Evolutionary conservation across 2,329 filamentous ascomycete species (phyloP), one percentile per base, ranked within the genome.

Genomic region (Pseudopithomyces chartarum): DNA sequence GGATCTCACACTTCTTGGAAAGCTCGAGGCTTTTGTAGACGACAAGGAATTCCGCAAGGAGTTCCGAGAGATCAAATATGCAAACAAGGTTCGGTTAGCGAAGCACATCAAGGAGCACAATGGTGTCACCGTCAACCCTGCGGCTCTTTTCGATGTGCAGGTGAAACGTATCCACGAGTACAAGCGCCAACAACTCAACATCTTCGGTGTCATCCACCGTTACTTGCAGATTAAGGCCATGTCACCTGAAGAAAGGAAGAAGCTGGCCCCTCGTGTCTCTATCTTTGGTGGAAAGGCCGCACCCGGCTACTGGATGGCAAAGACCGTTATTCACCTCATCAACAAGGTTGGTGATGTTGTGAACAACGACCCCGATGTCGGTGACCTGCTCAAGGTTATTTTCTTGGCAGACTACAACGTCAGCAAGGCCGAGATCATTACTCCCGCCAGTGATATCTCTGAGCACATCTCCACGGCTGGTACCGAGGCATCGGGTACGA

Each of bases 121-220:
- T 1, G 90, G 89, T 29, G 85, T 97, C 55, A 87, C 84, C 3
- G 92, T 99, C 74, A 95, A 97, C 75, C 94, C 95, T 0, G 81
- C 89, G 10, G 86, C 94, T 0, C 84, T 99, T 17, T 99, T 99
- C 67, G 95, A 99, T 73, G 90, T 99, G 11, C 95, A 99, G 73
- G 95, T 99, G 69, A 99, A 99, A 84, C 90, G 95, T 71, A 99
- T 99, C 65, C 95, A 99, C 78, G 95, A 99, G 71, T 99, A 99
- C 81, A 99, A 99, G 85, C 90, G 93, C 57, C 94, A 99, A 79
- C 95, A 99, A 79, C 87, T 99, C 76, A 99, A 99, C 81, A 97
- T 99, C 68, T 98, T 98, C 71, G 95, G 95, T 56, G 92, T 97
- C 59, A 98, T 99, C 65, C 91, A 97, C 76, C 88, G 94, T 50